Conservation (phyloP, 2,329 filamentous ascomycete genomes). For the Arthrobotrys musiformis region DNA sequence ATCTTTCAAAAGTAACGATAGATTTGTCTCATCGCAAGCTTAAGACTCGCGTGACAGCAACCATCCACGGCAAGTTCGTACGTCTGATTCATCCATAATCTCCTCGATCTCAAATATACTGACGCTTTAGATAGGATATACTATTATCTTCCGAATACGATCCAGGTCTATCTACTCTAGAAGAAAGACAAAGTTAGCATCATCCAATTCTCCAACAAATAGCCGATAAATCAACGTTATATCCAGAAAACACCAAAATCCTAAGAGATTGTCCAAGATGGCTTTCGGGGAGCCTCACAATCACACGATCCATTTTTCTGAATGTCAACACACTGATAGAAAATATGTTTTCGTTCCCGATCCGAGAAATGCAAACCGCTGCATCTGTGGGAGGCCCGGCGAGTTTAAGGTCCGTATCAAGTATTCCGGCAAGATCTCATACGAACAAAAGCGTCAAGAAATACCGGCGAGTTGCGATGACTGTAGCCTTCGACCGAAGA, state of each 20-base stretch:
- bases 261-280: not conserved
- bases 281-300: conserved; percentile 19
- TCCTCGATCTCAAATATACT: not conserved
- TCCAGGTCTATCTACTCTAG: not conserved
- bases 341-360: conserved; percentile 26
- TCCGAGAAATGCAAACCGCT: not conserved
- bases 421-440: not conserved
- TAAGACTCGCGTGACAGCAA: not conserved
- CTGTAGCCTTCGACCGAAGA: conserved; percentile 7
- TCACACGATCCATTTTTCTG: conserved; percentile 24
- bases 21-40: not conserved
- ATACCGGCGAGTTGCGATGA: not conserved
- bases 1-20: not conserved
- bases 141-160: not conserved
- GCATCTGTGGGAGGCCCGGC: conserved; percentile 12
- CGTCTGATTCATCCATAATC: not conserved
- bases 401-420: conserved; percentile 1
- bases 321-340: conserved; percentile 6
- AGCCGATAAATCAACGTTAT: not conserved
- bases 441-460: not conserved
- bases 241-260: not conserved
- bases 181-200: not conserved
- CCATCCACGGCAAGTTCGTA: not conserved
- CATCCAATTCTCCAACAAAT: not conserved
- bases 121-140: not conserved